Evolutionary conservation across 768 basidiomycete species (phyloP).

Genomic region (Pleurotus platypus): DNA sequence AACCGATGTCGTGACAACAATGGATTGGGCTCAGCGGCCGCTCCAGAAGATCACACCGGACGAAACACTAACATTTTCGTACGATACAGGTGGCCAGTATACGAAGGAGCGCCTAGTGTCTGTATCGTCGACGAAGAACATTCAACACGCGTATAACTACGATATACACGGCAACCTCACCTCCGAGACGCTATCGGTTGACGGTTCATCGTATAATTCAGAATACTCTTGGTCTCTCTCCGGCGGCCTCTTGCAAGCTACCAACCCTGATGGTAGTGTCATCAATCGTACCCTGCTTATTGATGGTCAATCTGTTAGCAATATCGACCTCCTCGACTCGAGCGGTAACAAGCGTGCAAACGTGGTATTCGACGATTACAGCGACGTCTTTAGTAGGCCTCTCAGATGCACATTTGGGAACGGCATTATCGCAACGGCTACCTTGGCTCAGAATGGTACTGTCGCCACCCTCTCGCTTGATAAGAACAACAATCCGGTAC

Average conservation of each 20-base stretch:
- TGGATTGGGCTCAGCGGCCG: background rate
- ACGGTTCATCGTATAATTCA: background rate
- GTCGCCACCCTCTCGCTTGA: background rate
- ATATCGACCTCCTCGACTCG: background rate
- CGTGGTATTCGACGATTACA: background rate
- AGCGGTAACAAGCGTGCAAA: background rate
- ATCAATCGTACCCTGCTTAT: background rate
- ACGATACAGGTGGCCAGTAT: slow-evolving; percentile 1
- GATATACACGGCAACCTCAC: slow-evolving; percentile 1
- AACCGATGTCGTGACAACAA: background rate
- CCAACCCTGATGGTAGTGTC: background rate
- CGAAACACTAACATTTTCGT: background rate
- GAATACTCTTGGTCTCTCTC: background rate
- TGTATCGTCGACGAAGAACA: background rate
- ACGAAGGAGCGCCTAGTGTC: slow-evolving; percentile 2
- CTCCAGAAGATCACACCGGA: background rate
- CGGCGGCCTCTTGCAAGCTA: background rate
- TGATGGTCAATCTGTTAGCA: slow-evolving; percentile 1
- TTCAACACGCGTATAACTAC: background rate
- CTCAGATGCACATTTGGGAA: background rate
- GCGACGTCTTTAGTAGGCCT: background rate
- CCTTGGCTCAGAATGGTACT: background rate
- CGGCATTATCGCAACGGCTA: background rate
- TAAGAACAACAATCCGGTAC: background rate
- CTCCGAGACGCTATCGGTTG: background rate